Conservation (phyloP, 352 stramenopile genomes). For the Phytopythium mirpurense region DNA sequence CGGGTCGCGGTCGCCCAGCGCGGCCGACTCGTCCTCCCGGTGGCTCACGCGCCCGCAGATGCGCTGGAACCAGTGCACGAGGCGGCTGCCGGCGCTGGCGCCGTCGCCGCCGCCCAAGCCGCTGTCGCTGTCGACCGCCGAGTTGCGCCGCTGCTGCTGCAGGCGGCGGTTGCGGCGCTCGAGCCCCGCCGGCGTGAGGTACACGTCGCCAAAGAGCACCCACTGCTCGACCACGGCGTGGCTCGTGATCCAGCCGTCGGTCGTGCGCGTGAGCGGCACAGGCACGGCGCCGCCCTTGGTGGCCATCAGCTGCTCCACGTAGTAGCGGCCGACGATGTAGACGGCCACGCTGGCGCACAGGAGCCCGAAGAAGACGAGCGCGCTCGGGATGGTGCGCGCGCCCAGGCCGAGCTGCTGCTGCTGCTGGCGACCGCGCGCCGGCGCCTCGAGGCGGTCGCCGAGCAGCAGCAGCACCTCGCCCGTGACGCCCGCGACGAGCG, state of each 20-base stretch:
- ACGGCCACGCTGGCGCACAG: conserved; percentile 66
- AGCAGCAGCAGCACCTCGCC: conserved; percentile 78
- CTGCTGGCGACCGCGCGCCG: conserved; percentile 27
- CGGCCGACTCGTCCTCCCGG: conserved; percentile 15
- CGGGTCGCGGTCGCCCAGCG: conserved; percentile 52
- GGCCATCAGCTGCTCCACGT: conserved; percentile 80
- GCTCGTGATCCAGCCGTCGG: conserved; percentile 75
- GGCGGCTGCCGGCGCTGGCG: conserved; percentile 28
- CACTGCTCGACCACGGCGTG: conserved; percentile 77
- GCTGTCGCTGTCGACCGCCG: conserved; percentile 24
- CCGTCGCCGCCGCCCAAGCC: conserved; percentile 2
- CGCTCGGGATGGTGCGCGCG: conserved; percentile 66
- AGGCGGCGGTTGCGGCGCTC: conserved; percentile 37
- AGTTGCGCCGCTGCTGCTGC: conserved; percentile 44
- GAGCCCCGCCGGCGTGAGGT: conserved; percentile 56
- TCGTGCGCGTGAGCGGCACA: conserved; percentile 70
- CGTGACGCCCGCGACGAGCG: conserved; percentile 46
- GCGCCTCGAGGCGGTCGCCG: conserved; percentile 5
- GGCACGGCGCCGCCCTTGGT: conserved; percentile 71
- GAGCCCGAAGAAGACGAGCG: conserved; percentile 73
- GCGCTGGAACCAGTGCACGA: conserved; percentile 40
- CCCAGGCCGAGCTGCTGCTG: conserved; percentile 73
- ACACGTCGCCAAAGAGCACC: conserved; percentile 79
- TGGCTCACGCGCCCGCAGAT: conserved; percentile 22
- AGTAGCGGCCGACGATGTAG: conserved; percentile 76